Evolutionary conservation across 179 eudicot species (phyloP).

Genomic region (Spergularia azorica): DNA sequence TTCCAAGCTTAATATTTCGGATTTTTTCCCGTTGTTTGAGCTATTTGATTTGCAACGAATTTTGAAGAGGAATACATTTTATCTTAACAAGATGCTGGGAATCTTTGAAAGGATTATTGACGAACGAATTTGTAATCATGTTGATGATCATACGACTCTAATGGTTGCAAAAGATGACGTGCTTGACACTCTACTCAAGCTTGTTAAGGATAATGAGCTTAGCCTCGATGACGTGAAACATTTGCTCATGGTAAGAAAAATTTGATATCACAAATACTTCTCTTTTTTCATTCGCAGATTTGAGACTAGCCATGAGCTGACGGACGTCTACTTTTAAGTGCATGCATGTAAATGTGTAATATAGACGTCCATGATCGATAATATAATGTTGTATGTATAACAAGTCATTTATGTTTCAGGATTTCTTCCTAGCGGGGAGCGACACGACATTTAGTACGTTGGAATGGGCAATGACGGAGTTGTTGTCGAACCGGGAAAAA

Average conservation of each 20-base stretch:
- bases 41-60: conserved; percentile 33
- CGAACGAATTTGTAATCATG: conserved; percentile 8
- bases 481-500: conserved; percentile 17
- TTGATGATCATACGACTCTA: no score
- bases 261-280: not conserved
- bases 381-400: no score
- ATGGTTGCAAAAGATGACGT: conserved; percentile 25
- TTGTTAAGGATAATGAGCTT: conserved; percentile 16
- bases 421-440: conserved; percentile 26
- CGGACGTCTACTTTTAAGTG: not conserved
- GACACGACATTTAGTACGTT: conserved; percentile 23
- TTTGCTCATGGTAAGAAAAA: conserved; percentile 19
- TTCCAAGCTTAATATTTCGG: conserved; percentile 28
- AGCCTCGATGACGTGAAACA: conserved; percentile 23
- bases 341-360: no score
- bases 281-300: not conserved
- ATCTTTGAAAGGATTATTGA: conserved; percentile 31
- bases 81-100: conserved; percentile 9
- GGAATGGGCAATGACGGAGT: conserved; percentile 33
- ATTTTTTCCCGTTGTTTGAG: conserved; percentile 24
- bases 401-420: conserved; percentile 7
- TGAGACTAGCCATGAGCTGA: no score
- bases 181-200: conserved; percentile 19
- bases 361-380: no score
- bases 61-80: not conserved